Percentiles rank a stretch among this genome's conserved stretches.
phyloP scores from a whole-genome alignment of 345 rosid species.

The Physaria fendleri region DNA sequence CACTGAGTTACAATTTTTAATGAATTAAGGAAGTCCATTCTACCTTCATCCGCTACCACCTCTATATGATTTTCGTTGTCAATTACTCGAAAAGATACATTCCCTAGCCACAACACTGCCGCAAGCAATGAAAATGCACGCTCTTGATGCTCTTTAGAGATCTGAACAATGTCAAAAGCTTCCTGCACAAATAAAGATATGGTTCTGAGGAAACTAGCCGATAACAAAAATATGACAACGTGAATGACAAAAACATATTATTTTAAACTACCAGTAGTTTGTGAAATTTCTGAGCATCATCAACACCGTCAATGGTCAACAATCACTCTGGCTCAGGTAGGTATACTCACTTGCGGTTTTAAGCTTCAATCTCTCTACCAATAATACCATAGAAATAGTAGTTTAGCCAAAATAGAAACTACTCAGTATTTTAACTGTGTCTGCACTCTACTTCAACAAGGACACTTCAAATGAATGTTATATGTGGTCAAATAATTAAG shows the following conservation, averaged over 20 bases:
- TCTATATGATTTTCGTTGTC: conserved; percentile 81
- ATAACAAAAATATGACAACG: not conserved
- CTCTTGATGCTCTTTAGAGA: conserved; percentile 70
- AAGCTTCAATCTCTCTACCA: conserved; percentile 73
- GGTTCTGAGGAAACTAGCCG: not conserved
- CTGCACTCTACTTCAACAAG: conserved; percentile 5
- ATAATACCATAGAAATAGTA: conserved; percentile 3
- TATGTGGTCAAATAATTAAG: not conserved
- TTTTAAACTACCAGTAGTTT: conserved; percentile 65
- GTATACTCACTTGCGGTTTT: conserved; percentile 68
- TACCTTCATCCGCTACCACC: conserved; percentile 81
- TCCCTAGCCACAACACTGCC: conserved; percentile 88
- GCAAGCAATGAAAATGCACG: conserved; percentile 73
- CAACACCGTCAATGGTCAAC: conserved; percentile 64
- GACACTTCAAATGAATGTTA: not conserved
- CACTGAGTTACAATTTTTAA: not conserved
- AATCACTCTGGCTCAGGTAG: conserved; percentile 83
- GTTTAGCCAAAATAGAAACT: not conserved
- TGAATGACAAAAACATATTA: not conserved
- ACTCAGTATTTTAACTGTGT: not conserved
- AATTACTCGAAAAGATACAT: conserved; percentile 63
- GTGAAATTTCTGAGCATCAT: conserved; percentile 66
- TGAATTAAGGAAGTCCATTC: not conserved
- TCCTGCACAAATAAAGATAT: conserved; percentile 39
- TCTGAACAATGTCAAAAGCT: conserved; percentile 66